phyloP scores from a whole-genome alignment of 108 stramenopile species.

The Conticribra weissflogii region DNA sequence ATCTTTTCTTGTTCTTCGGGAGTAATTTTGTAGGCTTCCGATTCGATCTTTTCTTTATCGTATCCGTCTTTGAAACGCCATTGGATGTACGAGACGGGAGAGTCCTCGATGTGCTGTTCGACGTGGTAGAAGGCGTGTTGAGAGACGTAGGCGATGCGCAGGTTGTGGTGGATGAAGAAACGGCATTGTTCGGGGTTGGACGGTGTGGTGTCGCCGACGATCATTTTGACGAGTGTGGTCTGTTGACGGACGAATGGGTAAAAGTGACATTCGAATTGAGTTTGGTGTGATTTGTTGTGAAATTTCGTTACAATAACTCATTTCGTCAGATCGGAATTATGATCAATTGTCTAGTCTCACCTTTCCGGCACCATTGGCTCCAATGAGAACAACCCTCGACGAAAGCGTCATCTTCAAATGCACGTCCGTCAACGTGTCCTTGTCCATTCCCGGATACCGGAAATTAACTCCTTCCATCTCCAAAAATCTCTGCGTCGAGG shows the following conservation, averaged over 20 bases:
- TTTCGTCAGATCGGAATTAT: too few species aligned
- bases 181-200: conserved; percentile 74
- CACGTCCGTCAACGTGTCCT: conserved; percentile 73
- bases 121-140: conserved; percentile 97
- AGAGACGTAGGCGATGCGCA: conserved; percentile 95
- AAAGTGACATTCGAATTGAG: conserved; percentile 43
- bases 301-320: too few species aligned
- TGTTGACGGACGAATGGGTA: conserved; percentile 35
- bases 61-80: conserved; percentile 96
- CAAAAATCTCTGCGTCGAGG: conserved; percentile 95
- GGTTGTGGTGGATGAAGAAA: conserved; percentile 90
- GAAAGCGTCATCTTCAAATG: conserved; percentile 90
- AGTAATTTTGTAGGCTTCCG: conserved; percentile 86
- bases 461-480: conserved; percentile 91
- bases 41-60: conserved; percentile 88
- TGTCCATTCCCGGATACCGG: conserved; percentile 77
- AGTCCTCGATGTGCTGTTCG: conserved; percentile 91
- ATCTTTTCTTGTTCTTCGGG: conserved; percentile 92
- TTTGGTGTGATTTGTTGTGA: too few species aligned
- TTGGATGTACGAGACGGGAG: conserved; percentile 94
- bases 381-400: conserved; percentile 86
- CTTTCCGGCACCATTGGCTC: conserved; percentile 80
- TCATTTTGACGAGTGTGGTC: conserved; percentile 92
- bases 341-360: too few species aligned
- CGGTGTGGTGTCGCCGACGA: conserved; percentile 92